phyloP scores from a whole-genome alignment of 495 filamentous ascomycete genomes.

The Usnea hakonensis region DNA sequence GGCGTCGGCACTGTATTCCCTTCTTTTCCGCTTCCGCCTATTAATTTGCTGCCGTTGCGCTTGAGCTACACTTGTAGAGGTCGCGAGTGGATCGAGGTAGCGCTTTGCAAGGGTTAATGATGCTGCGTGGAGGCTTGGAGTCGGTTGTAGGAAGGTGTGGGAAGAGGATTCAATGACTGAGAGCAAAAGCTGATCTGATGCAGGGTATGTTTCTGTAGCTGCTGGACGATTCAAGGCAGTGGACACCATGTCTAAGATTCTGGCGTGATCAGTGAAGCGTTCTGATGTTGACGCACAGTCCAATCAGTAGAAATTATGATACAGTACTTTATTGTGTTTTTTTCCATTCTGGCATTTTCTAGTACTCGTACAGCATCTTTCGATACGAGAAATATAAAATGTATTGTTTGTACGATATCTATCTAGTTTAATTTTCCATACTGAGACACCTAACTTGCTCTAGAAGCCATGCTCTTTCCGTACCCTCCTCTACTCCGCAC shows the following conservation, averaged over 20 bases:
- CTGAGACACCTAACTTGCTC: no score
- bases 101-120: conserved; percentile 64
- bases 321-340: no score
- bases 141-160: conserved; percentile 64
- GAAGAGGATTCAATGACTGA: conserved; percentile 40
- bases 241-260: neutral
- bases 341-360: no score
- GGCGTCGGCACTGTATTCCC: conserved; percentile 29
- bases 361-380: no score
- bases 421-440: no score
- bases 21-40: conserved; percentile 60
- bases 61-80: conserved; percentile 58
- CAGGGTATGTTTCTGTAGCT: conserved; percentile 12
- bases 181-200: conserved; percentile 28
- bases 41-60: conserved; percentile 45
- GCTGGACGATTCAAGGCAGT: conserved; percentile 1
- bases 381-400: no score
- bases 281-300: no score
- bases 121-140: conserved; percentile 51
- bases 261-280: neutral
- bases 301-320: no score
- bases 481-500: no score
- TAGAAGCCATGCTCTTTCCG: no score
- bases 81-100: conserved; percentile 68
- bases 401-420: no score